Evolutionary conservation across 192 early-diverging fungal genomes (phyloP), one percentile per base, ranked within the genome.

Genomic region (Linderina pennispora): DNA sequence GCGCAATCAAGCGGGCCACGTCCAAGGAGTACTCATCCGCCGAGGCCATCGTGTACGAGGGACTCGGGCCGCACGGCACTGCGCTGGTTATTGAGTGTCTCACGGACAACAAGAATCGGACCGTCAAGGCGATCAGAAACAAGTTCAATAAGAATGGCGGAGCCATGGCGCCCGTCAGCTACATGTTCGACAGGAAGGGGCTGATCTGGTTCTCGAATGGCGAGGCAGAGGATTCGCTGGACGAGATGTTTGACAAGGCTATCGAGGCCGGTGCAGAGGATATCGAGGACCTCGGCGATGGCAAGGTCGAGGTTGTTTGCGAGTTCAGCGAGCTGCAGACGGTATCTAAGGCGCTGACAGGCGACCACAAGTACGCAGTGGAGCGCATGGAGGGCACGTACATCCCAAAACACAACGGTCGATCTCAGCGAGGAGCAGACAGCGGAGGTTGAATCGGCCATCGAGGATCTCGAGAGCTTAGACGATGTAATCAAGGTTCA

Each of bases 171-270:
- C 58, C 75, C 0, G 81, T 90, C 1, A 56, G 57, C 40, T 90
- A 81, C 62, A 60, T 87, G 48, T 90, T 90, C 70, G 60, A 76
- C 14, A 78, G 78, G 45, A 76, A 71, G 35, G 84, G 85, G 10
- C 66, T 68, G 15, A 58, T 90, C 18, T 74, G 67, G 16, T 77
- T 85, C 51, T 20, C 58, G 7, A 16, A 51, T 9, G 77, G 62
- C n/a, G 45, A 37, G 24, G 54, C 67, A 0, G 45, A 53, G 4
- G 61, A 77, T 36, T 62, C 68, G 16, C 20, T 82, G 41, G 84
- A 81, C 10, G 55, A 70, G 22, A 71, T 82, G 62, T 50, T 78
- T 61, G 79, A 81, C 26, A 55, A 60, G 20, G 83, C 77, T 10
- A 74, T 84, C 23, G 84, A 84, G 6, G 53, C 63, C 16, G 77